Conservation (phyloP, 1,284 basidiomycete species). For the Apiotrichum laibachii region DNA sequence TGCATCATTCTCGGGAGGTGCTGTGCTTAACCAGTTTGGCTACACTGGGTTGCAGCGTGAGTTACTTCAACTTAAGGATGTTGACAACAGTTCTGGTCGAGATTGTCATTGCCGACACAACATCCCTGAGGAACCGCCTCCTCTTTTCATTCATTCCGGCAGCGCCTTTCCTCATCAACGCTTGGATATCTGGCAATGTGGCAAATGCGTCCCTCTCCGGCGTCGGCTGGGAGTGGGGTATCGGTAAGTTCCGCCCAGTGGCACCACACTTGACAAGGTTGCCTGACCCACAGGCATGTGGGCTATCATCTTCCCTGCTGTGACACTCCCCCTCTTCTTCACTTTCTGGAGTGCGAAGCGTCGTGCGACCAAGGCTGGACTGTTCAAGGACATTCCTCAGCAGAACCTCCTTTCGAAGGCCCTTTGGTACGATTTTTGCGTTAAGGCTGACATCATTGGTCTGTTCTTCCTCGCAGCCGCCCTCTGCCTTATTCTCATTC, state of each 20-base stretch:
- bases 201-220: slow-evolving; percentile 28
- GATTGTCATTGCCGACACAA: slow-evolving; percentile 52
- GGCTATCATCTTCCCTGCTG: slow-evolving; percentile 52
- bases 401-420: slow-evolving; percentile 5
- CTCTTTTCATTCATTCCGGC: slow-evolving; percentile 53
- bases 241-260: too few species aligned
- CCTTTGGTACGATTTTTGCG: slow-evolving; percentile 47
- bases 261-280: too few species aligned
- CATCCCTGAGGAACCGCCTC: slow-evolving; percentile 50
- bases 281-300: too few species aligned
- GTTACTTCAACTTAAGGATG: neutral
- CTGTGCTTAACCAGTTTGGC: slow-evolving; percentile 46
- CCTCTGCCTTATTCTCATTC: slow-evolving; percentile 40
- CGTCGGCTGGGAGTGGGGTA: slow-evolving; percentile 52
- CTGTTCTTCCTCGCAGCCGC: slow-evolving; percentile 38
- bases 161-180: slow-evolving; percentile 45
- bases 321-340: slow-evolving; percentile 42
- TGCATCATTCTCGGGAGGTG: slow-evolving; percentile 46
- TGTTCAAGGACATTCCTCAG: slow-evolving; percentile 33
- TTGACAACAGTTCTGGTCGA: slow-evolving; percentile 38
- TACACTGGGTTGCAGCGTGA: slow-evolving; percentile 22
- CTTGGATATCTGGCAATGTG: slow-evolving; percentile 21
- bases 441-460: slow-evolving; percentile 50
- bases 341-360: slow-evolving; percentile 41
- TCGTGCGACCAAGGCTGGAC: slow-evolving; percentile 23